Conservation (phyloP, 306 rosid genomes). For the Lathyrus tuberosus region DNA sequence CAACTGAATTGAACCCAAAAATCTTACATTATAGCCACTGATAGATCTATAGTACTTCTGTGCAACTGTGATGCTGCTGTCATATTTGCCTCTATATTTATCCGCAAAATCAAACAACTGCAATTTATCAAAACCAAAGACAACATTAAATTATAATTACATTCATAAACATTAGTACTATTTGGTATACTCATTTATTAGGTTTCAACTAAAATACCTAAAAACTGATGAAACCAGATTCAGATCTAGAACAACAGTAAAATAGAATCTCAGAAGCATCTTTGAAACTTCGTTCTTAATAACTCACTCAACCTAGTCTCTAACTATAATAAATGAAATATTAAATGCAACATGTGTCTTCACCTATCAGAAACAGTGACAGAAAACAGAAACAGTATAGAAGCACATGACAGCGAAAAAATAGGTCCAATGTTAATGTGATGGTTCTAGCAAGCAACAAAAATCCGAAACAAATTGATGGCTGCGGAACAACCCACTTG, state of each 20-base stretch:
- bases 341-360: constrained; percentile 39
- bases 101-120: constrained; percentile 95
- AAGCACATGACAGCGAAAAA: constrained; percentile 6
- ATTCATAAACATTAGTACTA: not conserved
- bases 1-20: not conserved
- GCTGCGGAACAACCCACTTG: not conserved
- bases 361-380: constrained; percentile 37
- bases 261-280: constrained; percentile 34
- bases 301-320: not conserved
- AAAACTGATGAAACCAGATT: not conserved
- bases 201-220: constrained; percentile 31
- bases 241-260: constrained; percentile 26
- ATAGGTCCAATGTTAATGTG: not conserved
- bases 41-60: constrained; percentile 85
- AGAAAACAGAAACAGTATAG: constrained; percentile 16
- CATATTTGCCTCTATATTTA: constrained; percentile 91
- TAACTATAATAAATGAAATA: constrained; percentile 30
- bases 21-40: constrained; percentile 87
- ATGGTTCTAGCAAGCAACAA: not conserved
- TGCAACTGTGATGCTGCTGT: constrained; percentile 80
- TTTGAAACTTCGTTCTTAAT: constrained; percentile 25
- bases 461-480: constrained; percentile 18
- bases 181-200: constrained; percentile 33
- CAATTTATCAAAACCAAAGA: not conserved
- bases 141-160: no score